Percentiles rank a stretch among this genome's conserved stretches.
Evolutionary conservation across 345 rosid species (phyloP).

Genomic region (Gossypium herbaceum): DNA sequence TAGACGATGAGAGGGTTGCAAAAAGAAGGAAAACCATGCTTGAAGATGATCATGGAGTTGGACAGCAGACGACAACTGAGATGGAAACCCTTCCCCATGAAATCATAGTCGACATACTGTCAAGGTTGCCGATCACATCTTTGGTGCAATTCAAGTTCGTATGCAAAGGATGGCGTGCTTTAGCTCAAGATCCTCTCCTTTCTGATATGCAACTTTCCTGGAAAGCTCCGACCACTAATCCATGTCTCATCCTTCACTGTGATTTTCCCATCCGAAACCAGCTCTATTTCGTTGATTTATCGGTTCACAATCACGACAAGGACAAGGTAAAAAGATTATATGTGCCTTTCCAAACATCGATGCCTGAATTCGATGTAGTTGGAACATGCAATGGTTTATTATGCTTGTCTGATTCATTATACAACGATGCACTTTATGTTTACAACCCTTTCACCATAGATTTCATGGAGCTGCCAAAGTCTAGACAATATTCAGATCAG

Average conservation of each 20-base stretch:
- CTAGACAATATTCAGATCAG: conserved; percentile 33
- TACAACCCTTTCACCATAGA: conserved; percentile 60
- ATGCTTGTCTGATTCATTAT: conserved; percentile 45
- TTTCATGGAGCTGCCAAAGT: conserved; percentile 37
- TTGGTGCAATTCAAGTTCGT: conserved; percentile 52
- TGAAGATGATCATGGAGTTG: conserved; percentile 12
- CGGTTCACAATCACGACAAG: conserved; percentile 16
- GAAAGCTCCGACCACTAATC: conserved; percentile 11
- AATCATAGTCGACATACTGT: conserved; percentile 52
- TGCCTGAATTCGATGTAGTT: conserved; percentile 47
- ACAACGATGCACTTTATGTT: conserved; percentile 36
- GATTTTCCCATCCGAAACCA: conserved; percentile 50
- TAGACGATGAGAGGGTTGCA: conserved; percentile 17
- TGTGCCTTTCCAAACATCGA: conserved; percentile 31
- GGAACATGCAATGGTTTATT: conserved; percentile 67
- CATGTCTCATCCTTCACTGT: conserved; percentile 61
- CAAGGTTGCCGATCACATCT: conserved; percentile 55
- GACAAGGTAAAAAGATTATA: conserved; percentile 38
- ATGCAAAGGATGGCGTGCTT: conserved; percentile 42
- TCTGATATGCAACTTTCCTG: conserved; percentile 24
- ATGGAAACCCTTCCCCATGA: conserved; percentile 60
- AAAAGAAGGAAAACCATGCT: conserved; percentile 26
- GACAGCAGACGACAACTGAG: conserved; percentile 11
- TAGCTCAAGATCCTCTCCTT: conserved; percentile 38
- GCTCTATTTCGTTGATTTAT: conserved; percentile 48